Conservation (phyloP, 805 yeast genomes). For the Cyberlindnera veronae region DNA sequence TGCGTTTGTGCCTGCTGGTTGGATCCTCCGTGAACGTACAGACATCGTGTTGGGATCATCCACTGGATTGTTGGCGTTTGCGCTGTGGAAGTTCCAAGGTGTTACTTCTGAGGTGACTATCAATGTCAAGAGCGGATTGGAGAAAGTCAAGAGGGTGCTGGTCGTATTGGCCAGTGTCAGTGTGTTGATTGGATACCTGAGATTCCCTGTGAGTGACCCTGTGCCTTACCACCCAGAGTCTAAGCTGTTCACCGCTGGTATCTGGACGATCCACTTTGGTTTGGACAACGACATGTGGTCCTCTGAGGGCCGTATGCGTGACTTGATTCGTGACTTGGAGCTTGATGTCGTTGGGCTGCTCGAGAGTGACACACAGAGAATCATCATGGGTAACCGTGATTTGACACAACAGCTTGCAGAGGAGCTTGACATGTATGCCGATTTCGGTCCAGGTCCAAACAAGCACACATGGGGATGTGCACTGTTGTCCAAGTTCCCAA, state of each 20-base stretch:
- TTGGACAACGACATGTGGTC: conserved; percentile 99
- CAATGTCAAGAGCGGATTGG: conserved; percentile 8
- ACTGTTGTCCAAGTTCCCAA: conserved; percentile 89
- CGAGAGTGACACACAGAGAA: conserved; percentile 91
- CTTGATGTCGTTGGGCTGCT: conserved; percentile 86
- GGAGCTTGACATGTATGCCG: conserved; percentile 91
- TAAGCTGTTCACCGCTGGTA: conserved; percentile 84
- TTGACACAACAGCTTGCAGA: conserved; percentile 88
- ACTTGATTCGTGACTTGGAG: conserved; percentile 79
- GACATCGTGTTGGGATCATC: conserved; percentile 66
- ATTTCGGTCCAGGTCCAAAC: conserved; percentile 97
- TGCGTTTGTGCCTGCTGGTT: conserved; percentile 97
- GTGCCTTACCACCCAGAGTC: conserved; percentile 65
- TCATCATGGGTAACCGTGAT: conserved; percentile 94
- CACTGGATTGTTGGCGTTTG: conserved; percentile 48
- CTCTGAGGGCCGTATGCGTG: conserved; percentile 83
- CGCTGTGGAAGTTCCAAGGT: conserved; percentile 34
- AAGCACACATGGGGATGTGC: conserved; percentile 99
- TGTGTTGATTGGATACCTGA: conserved; percentile 48
- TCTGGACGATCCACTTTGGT: conserved; percentile 98
- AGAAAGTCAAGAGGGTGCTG: conserved; percentile 25
- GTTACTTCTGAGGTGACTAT: conserved; percentile 1
- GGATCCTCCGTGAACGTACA: conserved; percentile 80
- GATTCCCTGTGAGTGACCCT: conserved; percentile 61
- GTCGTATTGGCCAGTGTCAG: conserved; percentile 42